Evolutionary conservation across 2,329 filamentous ascomycete genomes (phyloP), one percentile per base, ranked within the genome.

Genomic region (Pseudogymnoascus pannorum): DNA sequence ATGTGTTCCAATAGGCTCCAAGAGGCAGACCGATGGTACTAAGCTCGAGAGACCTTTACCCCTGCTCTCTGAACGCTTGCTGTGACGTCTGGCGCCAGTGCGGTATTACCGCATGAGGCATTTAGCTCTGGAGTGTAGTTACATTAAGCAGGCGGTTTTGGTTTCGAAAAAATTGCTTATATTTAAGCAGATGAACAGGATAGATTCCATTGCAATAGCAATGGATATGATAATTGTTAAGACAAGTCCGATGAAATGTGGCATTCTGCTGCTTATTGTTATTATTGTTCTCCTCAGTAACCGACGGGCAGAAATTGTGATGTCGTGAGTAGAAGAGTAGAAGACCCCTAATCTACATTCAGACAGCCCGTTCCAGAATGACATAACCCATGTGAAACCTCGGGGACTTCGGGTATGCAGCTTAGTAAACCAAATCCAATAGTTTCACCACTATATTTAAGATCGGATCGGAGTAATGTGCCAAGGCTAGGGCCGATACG

Each of bases 61-160:
- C 73, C 0, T 82, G 80, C 62, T 76, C 76, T 0, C 68, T 79
- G 0, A 76, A 77, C 48, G 74, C 73, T 2, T 78, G 76, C 65
- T 78, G 76, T 64, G 71, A 74, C 63, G 69, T 71, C 40, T 76
- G 72, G 71, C 75, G 75, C 5, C 65, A 73, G 12, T 78, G 76
- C 59, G 74, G 75, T 22, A 71, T 68, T 5, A 73, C 73, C 0
- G 63, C 62, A 5, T n/a, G n/a, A n/a, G n/a, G n/a, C n/a, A 9
- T n/a, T 48, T 48, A n/a, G 22, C 6, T 16, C 44, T 29, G 11
- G 44, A 5, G 44, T 26, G 14, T 11, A 29, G 14, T 26, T 14
- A 48, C 12, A 51, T 16, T 16, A 5, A 51, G 24, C 7, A 16
- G 22, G 44, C 22, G 4, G 22, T 51, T 26, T 16, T 4, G 24